phyloP scores from a whole-genome alignment of 192 early-diverging fungal genomes.

The Coemansia sp. region DNA sequence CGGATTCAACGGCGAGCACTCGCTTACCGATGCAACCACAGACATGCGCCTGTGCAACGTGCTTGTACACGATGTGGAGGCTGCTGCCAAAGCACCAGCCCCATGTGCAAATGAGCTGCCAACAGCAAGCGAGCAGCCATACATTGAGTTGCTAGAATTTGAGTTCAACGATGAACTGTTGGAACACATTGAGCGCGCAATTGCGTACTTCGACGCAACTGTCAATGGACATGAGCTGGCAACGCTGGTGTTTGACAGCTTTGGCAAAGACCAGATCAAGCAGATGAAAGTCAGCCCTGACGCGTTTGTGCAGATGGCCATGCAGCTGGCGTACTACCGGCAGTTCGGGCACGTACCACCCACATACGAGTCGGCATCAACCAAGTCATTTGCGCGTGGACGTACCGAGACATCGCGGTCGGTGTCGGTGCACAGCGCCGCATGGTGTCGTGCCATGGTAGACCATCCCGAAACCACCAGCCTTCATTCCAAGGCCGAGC shows the following conservation, averaged over 20 bases:
- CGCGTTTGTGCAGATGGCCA: constrained; percentile 73
- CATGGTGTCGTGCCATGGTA: constrained; percentile 59
- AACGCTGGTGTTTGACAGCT: constrained; percentile 67
- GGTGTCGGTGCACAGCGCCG: constrained; percentile 58
- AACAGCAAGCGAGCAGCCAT: constrained; percentile 1
- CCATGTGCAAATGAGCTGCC: not conserved
- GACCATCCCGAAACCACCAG: constrained; percentile 50
- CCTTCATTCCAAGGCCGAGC: constrained; percentile 46
- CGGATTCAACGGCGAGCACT: constrained; percentile 74
- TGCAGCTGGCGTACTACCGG: constrained; percentile 73
- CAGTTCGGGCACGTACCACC: constrained; percentile 59
- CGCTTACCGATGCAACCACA: constrained; percentile 76
- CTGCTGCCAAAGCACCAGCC: constrained; percentile 4
- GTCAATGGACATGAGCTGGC: constrained; percentile 64
- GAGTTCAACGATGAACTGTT: constrained; percentile 53
- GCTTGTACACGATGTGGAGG: constrained; percentile 57
- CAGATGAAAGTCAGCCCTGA: constrained; percentile 58
- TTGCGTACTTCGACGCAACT: constrained; percentile 63
- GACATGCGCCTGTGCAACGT: constrained; percentile 71
- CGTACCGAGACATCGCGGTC: constrained; percentile 77
- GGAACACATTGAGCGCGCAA: constrained; percentile 57
- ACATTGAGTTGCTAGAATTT: constrained; percentile 50
- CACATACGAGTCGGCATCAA: constrained; percentile 73
- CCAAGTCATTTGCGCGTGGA: constrained; percentile 63
- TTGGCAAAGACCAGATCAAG: constrained; percentile 74